These are phyloP conservation scores for Combretum micranthum DNA, from an alignment of 345 rosid species.

Conservation along the genomic window DNA sequence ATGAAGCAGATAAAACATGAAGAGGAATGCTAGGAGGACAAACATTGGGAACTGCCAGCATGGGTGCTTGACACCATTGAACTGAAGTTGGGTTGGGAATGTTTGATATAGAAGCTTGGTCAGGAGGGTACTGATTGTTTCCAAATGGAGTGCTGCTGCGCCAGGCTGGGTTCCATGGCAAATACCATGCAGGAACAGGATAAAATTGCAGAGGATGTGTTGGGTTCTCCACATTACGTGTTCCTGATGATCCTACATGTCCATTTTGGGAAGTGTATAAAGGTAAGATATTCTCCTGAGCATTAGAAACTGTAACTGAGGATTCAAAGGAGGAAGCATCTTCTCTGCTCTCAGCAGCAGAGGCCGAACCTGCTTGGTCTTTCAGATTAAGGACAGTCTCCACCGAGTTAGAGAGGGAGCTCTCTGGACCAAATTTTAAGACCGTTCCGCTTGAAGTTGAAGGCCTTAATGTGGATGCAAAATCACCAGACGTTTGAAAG, in stretches of 20 bases:
- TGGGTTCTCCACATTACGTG: constrained; percentile 13
- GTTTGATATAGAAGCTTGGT: constrained; percentile 17
- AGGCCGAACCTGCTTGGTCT: constrained; percentile 29
- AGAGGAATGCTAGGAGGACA: constrained; percentile 42
- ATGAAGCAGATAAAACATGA: constrained; percentile 49
- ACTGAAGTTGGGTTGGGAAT: constrained; percentile 14
- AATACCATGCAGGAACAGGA: constrained; percentile 37
- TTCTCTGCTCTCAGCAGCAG: constrained; percentile 23
- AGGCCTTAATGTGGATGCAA: constrained; percentile 23
- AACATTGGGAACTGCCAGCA: constrained; percentile 37
- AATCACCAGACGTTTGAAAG: constrained; percentile 22
- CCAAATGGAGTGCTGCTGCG: constrained; percentile 18
- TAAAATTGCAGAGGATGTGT: constrained; percentile 22
- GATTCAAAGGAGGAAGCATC: constrained; percentile 35
- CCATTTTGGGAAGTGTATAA: constrained; percentile 22
- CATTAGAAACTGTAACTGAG: constrained; percentile 19
- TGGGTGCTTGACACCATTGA: constrained; percentile 48
- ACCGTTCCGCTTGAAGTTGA: constrained; percentile 36
- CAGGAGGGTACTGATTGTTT: constrained; percentile 24
- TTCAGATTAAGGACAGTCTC: constrained; percentile 46
- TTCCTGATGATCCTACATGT: constrained; percentile 20
- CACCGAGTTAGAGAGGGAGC: constrained; percentile 47
- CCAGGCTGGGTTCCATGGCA: constrained; percentile 39
- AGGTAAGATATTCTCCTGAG: constrained; percentile 21
- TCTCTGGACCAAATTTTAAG: constrained; percentile 52